Percentiles rank a stretch among this genome's conserved stretches.
Evolutionary conservation across 2,329 filamentous ascomycete species (phyloP).

Genomic region (Colletotrichum orbiculare): DNA sequence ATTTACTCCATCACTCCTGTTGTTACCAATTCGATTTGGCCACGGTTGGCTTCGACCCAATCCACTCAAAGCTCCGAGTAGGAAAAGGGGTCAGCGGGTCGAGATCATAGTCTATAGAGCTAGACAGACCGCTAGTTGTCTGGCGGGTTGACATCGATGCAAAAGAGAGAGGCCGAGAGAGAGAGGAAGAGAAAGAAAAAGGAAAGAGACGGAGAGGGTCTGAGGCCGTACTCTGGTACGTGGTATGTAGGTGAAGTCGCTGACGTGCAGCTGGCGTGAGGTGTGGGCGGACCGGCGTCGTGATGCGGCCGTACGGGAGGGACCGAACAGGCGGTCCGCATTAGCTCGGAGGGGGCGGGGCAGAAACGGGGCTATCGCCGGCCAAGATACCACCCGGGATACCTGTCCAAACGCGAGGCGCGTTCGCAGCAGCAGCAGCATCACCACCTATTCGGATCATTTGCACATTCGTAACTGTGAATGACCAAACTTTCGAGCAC

Average conservation of each 20-base stretch:
- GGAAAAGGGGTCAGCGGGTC: too few species aligned
- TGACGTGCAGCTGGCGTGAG: conserved; percentile 20
- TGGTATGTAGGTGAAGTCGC: conserved; percentile 5
- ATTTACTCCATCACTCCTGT: too few species aligned
- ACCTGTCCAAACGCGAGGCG: not conserved
- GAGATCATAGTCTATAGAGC: too few species aligned
- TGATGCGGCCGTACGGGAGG: conserved; percentile 34
- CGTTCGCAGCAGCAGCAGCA: not conserved
- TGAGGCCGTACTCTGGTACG: not conserved
- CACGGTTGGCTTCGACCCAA: too few species aligned
- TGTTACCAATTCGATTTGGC: too few species aligned
- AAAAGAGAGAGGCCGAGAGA: not conserved
- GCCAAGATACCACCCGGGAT: not conserved
- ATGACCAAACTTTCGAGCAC: too few species aligned
- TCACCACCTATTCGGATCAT: not conserved
- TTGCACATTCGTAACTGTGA: not conserved
- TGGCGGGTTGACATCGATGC: too few species aligned
- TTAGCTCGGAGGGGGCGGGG: conserved; percentile 30
- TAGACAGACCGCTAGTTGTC: too few species aligned
- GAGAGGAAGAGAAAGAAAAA: not conserved
- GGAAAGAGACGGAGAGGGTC: not conserved
- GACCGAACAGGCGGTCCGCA: conserved; percentile 21
- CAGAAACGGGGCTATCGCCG: not conserved
- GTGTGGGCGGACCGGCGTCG: conserved; percentile 1
- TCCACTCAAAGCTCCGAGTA: too few species aligned